Evolutionary conservation across 83 land plant species (phyloP).

Genomic region (Diphasiastrum complanatum): DNA sequence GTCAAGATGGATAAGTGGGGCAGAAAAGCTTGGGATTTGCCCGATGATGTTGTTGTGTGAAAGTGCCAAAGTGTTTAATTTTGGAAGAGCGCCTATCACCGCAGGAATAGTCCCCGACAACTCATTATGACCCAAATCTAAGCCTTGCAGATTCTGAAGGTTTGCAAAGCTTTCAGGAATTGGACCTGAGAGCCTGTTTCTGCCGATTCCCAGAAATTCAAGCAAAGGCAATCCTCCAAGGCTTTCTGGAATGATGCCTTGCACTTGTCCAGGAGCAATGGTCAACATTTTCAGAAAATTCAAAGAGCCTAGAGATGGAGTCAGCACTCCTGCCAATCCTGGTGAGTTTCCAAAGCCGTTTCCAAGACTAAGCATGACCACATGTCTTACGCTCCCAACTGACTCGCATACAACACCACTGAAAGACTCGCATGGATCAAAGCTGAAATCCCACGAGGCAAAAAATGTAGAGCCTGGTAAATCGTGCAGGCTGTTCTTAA

Average conservation of each 20-base stretch:
- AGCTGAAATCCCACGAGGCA: slow-evolving; percentile 1
- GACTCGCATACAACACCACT: slow-evolving; percentile 5
- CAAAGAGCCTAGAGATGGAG: slow-evolving; percentile 1
- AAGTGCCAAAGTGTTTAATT: background rate
- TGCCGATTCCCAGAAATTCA: slow-evolving; percentile 2
- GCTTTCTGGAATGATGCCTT: background rate
- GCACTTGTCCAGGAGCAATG: slow-evolving; percentile 4
- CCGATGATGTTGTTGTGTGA: background rate
- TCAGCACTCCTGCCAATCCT: slow-evolving; percentile 5
- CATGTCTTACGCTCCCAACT: background rate
- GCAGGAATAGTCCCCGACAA: background rate
- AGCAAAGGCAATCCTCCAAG: background rate
- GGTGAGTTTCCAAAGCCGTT: slow-evolving; percentile 6
- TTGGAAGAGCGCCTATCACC: background rate
- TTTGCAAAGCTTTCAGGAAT: background rate
- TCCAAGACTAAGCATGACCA: slow-evolving; percentile 6
- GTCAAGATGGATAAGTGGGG: slow-evolving; percentile 14
- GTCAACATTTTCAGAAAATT: background rate
- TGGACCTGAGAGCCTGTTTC: background rate
- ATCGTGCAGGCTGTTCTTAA: slow-evolving; percentile 10
- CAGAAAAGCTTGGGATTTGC: slow-evolving; percentile 1
- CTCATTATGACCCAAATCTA: slow-evolving; percentile 2
- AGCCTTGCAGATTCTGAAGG: slow-evolving; percentile 7
- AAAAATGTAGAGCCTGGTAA: slow-evolving; percentile 5
- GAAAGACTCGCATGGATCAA: slow-evolving; percentile 2